Evolutionary conservation across 371 early-diverging fungal genomes (phyloP).

Genomic region (Blakeslea trispora): DNA sequence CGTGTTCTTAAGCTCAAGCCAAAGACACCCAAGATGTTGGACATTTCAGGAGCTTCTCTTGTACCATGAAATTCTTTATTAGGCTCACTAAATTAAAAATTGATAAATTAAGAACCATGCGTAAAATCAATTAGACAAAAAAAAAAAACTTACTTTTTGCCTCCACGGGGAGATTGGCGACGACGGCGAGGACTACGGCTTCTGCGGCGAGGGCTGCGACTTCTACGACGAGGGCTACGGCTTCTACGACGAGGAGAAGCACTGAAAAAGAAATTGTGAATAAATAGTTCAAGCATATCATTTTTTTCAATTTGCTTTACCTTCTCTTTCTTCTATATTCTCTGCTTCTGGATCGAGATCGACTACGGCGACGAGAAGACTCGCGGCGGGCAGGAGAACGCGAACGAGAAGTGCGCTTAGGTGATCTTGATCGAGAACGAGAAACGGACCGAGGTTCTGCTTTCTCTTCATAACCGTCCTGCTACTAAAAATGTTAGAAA

Average conservation of each 20-base stretch:
- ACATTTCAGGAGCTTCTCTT: slow-evolving; percentile 50
- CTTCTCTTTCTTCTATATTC: slow-evolving; percentile 33
- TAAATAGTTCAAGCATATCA: no score
- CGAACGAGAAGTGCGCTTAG: slow-evolving; percentile 19
- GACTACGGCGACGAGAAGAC: slow-evolving; percentile 35
- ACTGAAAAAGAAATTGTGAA: slow-evolving; percentile 1
- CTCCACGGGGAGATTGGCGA: slow-evolving; percentile 34
- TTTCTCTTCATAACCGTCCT: slow-evolving; percentile 13
- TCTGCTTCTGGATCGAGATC: slow-evolving; percentile 36
- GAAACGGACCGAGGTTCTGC: slow-evolving; percentile 19
- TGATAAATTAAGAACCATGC: background rate
- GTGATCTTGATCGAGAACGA: slow-evolving; percentile 25
- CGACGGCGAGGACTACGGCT: slow-evolving; percentile 36
- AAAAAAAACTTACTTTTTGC: slow-evolving; percentile 21
- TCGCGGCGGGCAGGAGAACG: slow-evolving; percentile 31
- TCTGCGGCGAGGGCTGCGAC: slow-evolving; percentile 34
- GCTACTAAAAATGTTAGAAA: background rate
- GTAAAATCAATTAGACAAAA: background rate
- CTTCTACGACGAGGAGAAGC: slow-evolving; percentile 33
- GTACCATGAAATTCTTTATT: slow-evolving; percentile 52
- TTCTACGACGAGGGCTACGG: slow-evolving; percentile 35
- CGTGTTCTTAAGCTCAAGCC: slow-evolving; percentile 73
- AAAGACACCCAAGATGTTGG: slow-evolving; percentile 79
- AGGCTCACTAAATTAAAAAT: slow-evolving; percentile 19
- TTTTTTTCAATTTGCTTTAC: slow-evolving; percentile 14